These are phyloP conservation scores for Pholiota microspora DNA, from an alignment of 768 basidiomycete species.

Conservation along the genomic window DNA sequence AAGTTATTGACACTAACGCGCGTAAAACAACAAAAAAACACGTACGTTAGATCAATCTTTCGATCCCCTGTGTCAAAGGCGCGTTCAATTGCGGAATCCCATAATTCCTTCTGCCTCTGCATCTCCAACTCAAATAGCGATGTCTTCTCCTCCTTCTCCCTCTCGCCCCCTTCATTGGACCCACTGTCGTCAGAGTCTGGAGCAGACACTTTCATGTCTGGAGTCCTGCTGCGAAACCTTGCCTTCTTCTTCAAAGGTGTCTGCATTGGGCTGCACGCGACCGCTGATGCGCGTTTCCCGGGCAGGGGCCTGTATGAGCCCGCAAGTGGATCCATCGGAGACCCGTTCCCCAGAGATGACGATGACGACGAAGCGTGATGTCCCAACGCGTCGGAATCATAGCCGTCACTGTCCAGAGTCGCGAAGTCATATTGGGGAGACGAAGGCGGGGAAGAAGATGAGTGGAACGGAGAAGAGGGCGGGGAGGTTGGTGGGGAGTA, in stretches of 20 bases:
- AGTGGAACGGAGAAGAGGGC: neutral
- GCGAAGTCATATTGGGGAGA: constrained; percentile 2
- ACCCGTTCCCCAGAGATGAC: neutral
- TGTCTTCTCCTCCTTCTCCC: neutral
- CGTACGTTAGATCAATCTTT: constrained; percentile 55
- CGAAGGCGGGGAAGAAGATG: constrained; percentile 8
- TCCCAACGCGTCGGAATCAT: neutral
- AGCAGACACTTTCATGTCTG: neutral
- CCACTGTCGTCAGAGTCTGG: neutral
- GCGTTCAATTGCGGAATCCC: constrained; percentile 19
- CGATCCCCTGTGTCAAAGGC: constrained; percentile 49
- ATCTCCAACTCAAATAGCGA: neutral
- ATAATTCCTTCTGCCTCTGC: constrained; percentile 9
- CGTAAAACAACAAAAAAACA: constrained; percentile 3
- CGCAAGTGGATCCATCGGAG: constrained; percentile 49
- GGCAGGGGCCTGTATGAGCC: constrained; percentile 51
- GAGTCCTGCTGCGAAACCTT: constrained; percentile 15
- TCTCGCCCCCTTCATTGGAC: neutral
- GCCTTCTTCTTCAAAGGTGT: constrained; percentile 20
- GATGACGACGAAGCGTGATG: neutral
- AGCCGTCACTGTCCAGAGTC: constrained; percentile 3
- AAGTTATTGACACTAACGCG: neutral
- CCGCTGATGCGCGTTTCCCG: constrained; percentile 12
- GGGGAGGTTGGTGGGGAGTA: constrained; percentile 4
- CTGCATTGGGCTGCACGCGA: constrained; percentile 30